Conservation (phyloP, 768 basidiomycete species). For the Lactarius akahatsu region DNA sequence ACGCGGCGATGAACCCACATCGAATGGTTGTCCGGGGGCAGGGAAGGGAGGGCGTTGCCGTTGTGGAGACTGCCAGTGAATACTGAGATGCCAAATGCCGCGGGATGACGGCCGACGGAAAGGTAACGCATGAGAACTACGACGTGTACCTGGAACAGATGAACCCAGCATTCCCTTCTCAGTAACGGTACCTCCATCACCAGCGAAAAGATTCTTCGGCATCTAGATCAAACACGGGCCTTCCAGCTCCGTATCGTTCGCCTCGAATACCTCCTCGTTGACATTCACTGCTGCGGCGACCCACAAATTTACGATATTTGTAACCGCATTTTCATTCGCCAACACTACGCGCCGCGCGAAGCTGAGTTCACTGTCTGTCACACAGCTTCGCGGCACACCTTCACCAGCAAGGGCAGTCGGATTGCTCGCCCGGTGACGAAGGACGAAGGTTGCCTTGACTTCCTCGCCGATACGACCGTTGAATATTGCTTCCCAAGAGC, state of each 20-base stretch:
- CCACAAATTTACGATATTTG: conserved; percentile 95
- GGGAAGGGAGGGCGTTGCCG: conserved; percentile 18
- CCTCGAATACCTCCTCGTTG: conserved; percentile 77
- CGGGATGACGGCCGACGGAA: conserved; percentile 29
- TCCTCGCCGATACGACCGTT: conserved; percentile 39
- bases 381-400: conserved; percentile 40
- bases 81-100: conserved; percentile 16
- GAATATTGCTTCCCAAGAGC: conserved; percentile 24
- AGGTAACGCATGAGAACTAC: conserved; percentile 8
- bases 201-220: conserved; percentile 28
- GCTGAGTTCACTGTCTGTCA: conserved; percentile 59
- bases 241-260: conserved; percentile 44
- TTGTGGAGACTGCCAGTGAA: conserved; percentile 14
- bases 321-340: conserved; percentile 94
- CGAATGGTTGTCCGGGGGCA: conserved; percentile 32
- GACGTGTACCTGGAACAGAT: conserved; percentile 22
- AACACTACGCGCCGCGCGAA: conserved; percentile 86
- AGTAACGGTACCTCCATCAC: conserved; percentile 5
- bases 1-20: conserved; percentile 44
- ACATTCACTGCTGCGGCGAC: conserved; percentile 95
- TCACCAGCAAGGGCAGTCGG: conserved; percentile 36
- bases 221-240: conserved; percentile 36
- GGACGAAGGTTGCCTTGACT: conserved; percentile 55
- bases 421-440: conserved; percentile 52
- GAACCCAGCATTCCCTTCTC: conserved; percentile 15